Evolutionary conservation across 164 flowering plant species (phyloP).

Genomic region (Stephania cephalantha): DNA sequence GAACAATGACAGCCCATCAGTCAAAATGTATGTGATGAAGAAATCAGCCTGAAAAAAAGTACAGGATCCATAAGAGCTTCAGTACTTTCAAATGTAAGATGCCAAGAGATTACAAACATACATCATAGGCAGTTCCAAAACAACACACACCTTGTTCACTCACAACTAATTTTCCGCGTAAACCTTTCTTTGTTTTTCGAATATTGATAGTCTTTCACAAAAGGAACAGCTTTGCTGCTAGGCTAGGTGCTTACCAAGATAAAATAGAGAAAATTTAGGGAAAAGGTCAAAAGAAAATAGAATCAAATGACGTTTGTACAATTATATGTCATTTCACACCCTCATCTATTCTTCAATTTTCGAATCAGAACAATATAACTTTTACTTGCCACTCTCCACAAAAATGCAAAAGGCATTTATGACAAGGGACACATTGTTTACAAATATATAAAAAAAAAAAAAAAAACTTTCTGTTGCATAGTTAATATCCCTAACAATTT

Average conservation of each 20-base stretch:
- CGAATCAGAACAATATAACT: too few species aligned
- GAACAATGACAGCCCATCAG: slow-evolving; percentile 77
- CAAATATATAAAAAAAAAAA: too few species aligned
- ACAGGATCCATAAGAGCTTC: slow-evolving; percentile 1
- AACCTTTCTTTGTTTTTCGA: not conserved
- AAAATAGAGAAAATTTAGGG: not conserved
- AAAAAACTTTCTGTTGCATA: too few species aligned
- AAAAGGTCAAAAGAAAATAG: not conserved
- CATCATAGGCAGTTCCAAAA: not conserved
- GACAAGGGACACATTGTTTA: too few species aligned
- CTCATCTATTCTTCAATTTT: too few species aligned
- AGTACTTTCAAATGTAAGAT: not conserved
- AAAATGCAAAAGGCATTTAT: too few species aligned
- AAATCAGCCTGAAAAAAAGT: slow-evolving; percentile 69
- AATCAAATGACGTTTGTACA: not conserved
- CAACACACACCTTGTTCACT: not conserved
- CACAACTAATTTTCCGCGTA: not conserved
- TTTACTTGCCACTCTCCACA: too few species aligned
- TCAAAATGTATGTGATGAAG: slow-evolving; percentile 78
- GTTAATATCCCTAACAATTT: too few species aligned
- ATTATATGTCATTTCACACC: too few species aligned
- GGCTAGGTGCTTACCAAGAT: not conserved
- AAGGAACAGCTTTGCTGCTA: not conserved
- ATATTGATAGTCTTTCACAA: not conserved
- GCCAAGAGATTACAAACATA: not conserved